A percentile compares a stretch with the other conserved stretches of the same genome.
Evolutionary conservation across 345 rosid genomes (phyloP).

Genomic region (Erysimum cheiranthoides): DNA sequence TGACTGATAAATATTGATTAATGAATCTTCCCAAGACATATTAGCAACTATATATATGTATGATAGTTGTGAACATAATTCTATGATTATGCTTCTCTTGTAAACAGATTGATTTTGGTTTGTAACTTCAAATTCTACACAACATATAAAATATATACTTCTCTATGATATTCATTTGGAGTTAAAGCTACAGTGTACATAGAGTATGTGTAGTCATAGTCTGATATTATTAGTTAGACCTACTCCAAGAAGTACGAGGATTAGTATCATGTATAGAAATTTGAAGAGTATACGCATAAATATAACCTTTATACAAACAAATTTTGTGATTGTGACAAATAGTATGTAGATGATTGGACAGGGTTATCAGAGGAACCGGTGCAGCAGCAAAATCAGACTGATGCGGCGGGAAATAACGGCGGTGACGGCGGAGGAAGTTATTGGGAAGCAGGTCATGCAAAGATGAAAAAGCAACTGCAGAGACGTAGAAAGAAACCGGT

Average conservation of each 20-base stretch:
- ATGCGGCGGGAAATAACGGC: slow-evolving; percentile 61
- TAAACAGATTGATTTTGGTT: neutral
- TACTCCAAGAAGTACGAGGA: slow-evolving; percentile 36
- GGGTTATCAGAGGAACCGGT: slow-evolving; percentile 90
- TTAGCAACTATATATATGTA: neutral
- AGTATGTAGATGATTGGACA: slow-evolving; percentile 46
- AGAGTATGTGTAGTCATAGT: slow-evolving; percentile 27
- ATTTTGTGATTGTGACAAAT: slow-evolving; percentile 8
- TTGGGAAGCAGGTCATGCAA: slow-evolving; percentile 60
- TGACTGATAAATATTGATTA: neutral
- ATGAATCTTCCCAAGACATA: neutral
- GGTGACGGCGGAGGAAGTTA: slow-evolving; percentile 54
- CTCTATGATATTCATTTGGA: neutral
- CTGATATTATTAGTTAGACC: neutral
- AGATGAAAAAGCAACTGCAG: slow-evolving; percentile 47
- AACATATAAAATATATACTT: neutral
- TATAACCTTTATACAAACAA: neutral
- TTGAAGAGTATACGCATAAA: neutral
- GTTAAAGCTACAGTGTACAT: neutral
- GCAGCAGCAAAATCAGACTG: slow-evolving; percentile 62
- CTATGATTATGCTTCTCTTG: neutral
- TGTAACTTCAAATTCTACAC: neutral
- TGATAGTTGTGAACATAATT: neutral
- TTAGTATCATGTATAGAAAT: slow-evolving; percentile 1
- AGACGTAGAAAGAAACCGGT: slow-evolving; percentile 54